Conservation (phyloP, 345 rosid species). For the Murraya paniculata region DNA sequence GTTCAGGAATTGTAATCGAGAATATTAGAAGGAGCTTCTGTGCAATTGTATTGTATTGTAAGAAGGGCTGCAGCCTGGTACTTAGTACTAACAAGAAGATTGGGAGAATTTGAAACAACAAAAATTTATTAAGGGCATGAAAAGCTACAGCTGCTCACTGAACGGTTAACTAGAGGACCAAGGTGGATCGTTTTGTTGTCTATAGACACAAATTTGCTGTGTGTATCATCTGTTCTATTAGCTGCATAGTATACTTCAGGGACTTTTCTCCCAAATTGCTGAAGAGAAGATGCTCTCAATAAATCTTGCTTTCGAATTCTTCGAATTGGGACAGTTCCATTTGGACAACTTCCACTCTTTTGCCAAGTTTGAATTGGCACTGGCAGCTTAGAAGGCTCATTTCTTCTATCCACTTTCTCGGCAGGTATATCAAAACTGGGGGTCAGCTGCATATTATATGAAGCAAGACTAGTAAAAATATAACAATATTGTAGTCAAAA, state of each 20-base stretch:
- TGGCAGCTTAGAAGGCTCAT: constrained; percentile 14
- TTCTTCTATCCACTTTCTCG: neutral
- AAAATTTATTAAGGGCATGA: neutral
- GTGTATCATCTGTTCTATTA: neutral
- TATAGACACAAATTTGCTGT: neutral
- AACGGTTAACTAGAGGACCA: constrained; percentile 3
- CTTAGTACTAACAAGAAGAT: no score
- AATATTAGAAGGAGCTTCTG: neutral
- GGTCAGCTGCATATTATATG: constrained; percentile 34
- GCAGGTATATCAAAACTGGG: constrained; percentile 23
- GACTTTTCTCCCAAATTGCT: constrained; percentile 30
- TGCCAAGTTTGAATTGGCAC: constrained; percentile 39
- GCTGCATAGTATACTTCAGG: neutral
- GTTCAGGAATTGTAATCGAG: constrained; percentile 3
- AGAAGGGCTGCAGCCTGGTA: no score
- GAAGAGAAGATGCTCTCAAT: constrained; percentile 32
- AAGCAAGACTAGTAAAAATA: neutral
- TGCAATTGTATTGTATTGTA: no score
- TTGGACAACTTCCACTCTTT: constrained; percentile 43
- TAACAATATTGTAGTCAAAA: neutral
- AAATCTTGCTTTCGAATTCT: constrained; percentile 37
- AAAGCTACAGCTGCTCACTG: constrained; percentile 27
- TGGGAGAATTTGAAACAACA: neutral
- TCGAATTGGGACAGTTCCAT: constrained; percentile 49
- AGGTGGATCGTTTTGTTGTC: no score